Conservation (phyloP, 2,329 filamentous ascomycete species). For the Trichoderma atroviride region DNA sequence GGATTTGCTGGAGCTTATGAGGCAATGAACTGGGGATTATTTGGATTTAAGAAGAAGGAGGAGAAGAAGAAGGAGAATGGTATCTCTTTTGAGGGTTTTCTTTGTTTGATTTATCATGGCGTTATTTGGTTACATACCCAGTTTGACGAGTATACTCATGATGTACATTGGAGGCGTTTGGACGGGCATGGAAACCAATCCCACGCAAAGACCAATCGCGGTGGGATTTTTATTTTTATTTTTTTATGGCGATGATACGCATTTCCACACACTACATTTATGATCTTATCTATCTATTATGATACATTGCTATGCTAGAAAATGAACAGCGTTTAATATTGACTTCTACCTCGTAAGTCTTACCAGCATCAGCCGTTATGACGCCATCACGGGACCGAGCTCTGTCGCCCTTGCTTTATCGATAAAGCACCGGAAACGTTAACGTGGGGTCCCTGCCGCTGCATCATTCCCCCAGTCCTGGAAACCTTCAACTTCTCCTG, state of each 20-base stretch:
- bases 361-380: neutral
- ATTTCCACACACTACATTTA: neutral
- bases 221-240: neutral
- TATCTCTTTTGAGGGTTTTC: neutral
- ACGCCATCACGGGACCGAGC: constrained; percentile 6
- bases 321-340: neutral
- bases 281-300: neutral
- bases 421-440: constrained; percentile 4
- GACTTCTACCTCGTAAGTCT: neutral
- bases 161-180: neutral
- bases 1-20: constrained; percentile 60
- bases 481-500: constrained; percentile 1
- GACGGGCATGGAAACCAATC: neutral
- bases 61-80: neutral
- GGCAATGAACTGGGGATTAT: constrained; percentile 3
- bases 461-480: neutral
- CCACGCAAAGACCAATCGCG: neutral
- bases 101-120: neutral
- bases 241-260: neutral
- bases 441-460: constrained; percentile 13
- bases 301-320: neutral
- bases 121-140: constrained; percentile 19
- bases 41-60: neutral
- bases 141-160: neutral
- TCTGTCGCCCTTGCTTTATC: constrained; percentile 9